These are phyloP conservation scores for Scortechinia acanthostroma DNA, from an alignment of 2,329 filamentous ascomycete genomes.

Conservation along the genomic window DNA sequence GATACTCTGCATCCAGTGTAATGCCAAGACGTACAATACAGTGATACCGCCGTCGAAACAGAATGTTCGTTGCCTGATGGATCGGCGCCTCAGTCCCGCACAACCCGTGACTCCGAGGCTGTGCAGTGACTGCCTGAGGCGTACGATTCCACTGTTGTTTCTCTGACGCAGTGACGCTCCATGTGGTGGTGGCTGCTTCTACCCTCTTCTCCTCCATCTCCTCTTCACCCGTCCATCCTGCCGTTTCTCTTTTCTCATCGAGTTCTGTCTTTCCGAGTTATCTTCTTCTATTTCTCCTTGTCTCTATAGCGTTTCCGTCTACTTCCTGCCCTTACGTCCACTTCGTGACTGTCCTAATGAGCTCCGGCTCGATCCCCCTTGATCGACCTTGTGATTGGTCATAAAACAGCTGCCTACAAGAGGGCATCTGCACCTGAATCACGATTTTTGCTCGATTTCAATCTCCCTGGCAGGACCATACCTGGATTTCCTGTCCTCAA, in stretches of 20 bases:
- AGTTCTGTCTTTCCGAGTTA: background rate
- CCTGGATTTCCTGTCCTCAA: no score
- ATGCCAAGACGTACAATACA: no score
- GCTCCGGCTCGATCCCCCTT: background rate
- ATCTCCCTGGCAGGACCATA: background rate
- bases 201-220: constrained; percentile 9
- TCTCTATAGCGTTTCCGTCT: background rate
- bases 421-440: background rate
- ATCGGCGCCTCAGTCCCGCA: no score
- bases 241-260: constrained; percentile 7
- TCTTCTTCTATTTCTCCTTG: background rate
- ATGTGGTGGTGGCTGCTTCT: no score
- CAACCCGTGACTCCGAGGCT: no score
- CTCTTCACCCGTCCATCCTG: constrained; percentile 10
- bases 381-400: background rate
- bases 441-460: background rate
- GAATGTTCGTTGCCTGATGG: no score
- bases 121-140: no score
- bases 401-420: background rate
- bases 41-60: no score
- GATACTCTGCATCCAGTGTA: no score
- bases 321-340: background rate
- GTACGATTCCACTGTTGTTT: no score
- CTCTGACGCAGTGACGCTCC: no score
- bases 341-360: background rate